Conservation (phyloP, 805 yeast species). For the Grigorovia transvaalensis region DNA sequence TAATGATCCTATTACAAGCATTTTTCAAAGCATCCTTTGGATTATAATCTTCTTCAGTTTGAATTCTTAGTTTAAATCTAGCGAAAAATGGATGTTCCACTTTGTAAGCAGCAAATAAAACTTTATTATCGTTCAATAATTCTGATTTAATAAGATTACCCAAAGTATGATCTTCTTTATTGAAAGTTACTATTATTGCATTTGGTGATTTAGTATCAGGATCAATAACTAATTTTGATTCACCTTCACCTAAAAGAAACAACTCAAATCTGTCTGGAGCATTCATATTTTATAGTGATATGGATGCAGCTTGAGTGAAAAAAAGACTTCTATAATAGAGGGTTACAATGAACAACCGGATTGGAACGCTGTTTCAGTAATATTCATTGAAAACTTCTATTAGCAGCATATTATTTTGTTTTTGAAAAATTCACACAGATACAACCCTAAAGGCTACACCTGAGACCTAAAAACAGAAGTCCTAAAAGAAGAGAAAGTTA, state of each 20-base stretch:
- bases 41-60: constrained; percentile 88
- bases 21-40: constrained; percentile 84
- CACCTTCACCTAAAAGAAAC: constrained; percentile 95
- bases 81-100: constrained; percentile 98
- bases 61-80: constrained; percentile 85
- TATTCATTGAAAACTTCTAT: no score
- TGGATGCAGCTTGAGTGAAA: no score
- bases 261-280: constrained; percentile 99
- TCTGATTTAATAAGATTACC: constrained; percentile 86
- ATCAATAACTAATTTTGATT: constrained; percentile 78
- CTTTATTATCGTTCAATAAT: constrained; percentile 73
- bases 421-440: no score
- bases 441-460: no score
- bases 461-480: no score
- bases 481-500: no score
- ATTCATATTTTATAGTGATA: constrained; percentile 46
- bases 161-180: constrained; percentile 94
- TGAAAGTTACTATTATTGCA: constrained; percentile 85
- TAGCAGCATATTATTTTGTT: no score
- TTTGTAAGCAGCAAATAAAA: constrained; percentile 94
- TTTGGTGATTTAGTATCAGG: constrained; percentile 95
- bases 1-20: constrained; percentile 78
- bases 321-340: no score
- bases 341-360: no score
- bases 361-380: no score